Base-by-base conservation (phyloP, 306 rosid species). In the Prunus mume region DNA sequence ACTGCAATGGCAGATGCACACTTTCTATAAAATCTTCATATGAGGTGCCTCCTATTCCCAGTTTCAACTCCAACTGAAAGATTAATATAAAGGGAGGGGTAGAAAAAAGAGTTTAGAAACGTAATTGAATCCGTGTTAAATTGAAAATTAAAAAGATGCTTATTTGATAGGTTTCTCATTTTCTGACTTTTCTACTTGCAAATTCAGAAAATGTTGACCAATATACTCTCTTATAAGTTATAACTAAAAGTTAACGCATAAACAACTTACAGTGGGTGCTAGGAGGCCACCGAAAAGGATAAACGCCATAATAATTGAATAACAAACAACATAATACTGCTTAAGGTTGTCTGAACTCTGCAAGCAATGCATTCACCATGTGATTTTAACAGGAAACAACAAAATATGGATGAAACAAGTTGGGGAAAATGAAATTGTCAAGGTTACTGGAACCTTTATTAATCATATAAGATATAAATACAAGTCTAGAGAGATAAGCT, bases 41-140 rank as follows among this genome's bases (percentile, higher is more conserved):
- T 41, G 98, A 93, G 65, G 98, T 93, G 81, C 98, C 98, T 66
- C 98, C 98, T 27, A 94, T 46, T 78, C 98, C 98, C 81, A 94
- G 88, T 85, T 86, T 94, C 72, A 94, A 93, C 90, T 94, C 98
- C 89, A 94, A 84, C 98, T 94, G 88, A 72, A 57, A 83, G 72
- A 80, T 27, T 27, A 61, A 63, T 13, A n/a, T 14, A 20, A 22
- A 7, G 15, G 12, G 55, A 67, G 27, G 77, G 3, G 45, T 34
- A 7, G 22, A 63, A 45, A 45, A 80, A 75, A 24, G 25, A 58
- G 63, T 78, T 69, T 57, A 75, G 61, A 71, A 75, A 82, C 61
- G 54, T 15, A 38, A 15, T 17, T 12, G 70, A 71, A 60, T 38
- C 64, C 69, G 22, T 18, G 57, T 50, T 74, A 9, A 7, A 2